Evolutionary conservation across 1,284 basidiomycete genomes (phyloP), one percentile per base, ranked within the genome.

Genomic region (Marasmius tenuissimus): DNA sequence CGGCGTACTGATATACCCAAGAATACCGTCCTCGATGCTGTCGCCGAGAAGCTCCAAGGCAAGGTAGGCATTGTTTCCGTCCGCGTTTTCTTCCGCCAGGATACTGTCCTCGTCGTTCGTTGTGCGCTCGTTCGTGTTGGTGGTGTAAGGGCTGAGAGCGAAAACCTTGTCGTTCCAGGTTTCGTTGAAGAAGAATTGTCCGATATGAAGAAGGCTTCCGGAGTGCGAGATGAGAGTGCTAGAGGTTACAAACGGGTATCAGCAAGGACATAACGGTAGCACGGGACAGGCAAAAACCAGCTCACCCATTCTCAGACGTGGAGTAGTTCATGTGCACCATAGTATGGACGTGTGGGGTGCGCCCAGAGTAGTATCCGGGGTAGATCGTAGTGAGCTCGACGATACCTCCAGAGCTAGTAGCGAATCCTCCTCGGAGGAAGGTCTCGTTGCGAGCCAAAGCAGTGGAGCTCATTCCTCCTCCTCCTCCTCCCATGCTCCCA

Each of bases 331-430:
- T 59, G 62, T 75, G 73, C 34, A 75, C 65, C 71, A 75, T 72
- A 39, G 70, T 61, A 61, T 76, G 73, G 39, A 76, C 69, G 61
- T 76, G 75, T 37, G 70, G 65, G 20, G 73, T 69, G 27, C 73
- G 67, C 20, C 73, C 69, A 35, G 65, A 60, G 53, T 73, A 75
- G 65, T 68, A 83, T 11, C 82, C 85, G 4, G 85, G 84, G 72
- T 84, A 85, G 65, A 85, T 78, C 22, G 81, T 78, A 47, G 69
- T 76, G 66, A 85, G 79, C 61, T 82, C 78, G 11, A 80, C 79
- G 35, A 86, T 78, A 16, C 85, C 85, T 59, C 81, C 74, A 60
- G 68, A 68, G 71, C 82, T 78, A 1, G 85, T 85, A 20, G 78
- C 75, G 66, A 75, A 79, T 37, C 84, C 82, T 4, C 80, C 84